These are phyloP conservation scores for Cenchrus fungigraminus DNA, from an alignment of 176 grass and related monocot genomes.

Conservation along the genomic window DNA sequence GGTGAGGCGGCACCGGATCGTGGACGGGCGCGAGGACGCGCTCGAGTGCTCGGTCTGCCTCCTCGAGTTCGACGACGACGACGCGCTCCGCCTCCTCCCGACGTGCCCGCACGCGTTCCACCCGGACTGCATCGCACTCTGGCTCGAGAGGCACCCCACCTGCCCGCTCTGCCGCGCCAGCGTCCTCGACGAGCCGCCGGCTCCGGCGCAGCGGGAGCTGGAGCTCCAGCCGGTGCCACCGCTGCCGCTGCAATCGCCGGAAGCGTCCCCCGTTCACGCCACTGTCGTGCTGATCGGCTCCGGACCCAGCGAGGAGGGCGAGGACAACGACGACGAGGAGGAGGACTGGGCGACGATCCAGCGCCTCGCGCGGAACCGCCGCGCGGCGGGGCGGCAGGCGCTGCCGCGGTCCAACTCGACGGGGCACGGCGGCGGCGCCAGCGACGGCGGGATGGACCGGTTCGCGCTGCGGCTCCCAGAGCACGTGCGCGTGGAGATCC, in stretches of 20 bases:
- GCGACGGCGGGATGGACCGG: slow-evolving; percentile 25
- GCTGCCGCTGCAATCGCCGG: not conserved
- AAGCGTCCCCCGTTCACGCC: not conserved
- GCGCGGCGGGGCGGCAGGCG: slow-evolving; percentile 23
- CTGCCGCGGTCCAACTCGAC: slow-evolving; percentile 49
- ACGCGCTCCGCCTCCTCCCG: slow-evolving; percentile 59
- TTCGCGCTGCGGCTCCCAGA: slow-evolving; percentile 59
- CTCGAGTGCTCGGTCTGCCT: slow-evolving; percentile 73
- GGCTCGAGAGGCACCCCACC: slow-evolving; percentile 55
- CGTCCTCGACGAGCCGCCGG: slow-evolving; percentile 36
- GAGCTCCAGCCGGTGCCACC: not conserved
- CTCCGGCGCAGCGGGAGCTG: not conserved
- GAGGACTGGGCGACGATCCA: slow-evolving; percentile 20
- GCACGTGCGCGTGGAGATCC: slow-evolving; percentile 56
- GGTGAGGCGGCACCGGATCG: slow-evolving; percentile 40
- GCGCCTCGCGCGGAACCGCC: slow-evolving; percentile 32
- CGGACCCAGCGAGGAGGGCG: not conserved
- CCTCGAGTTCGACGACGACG: slow-evolving; percentile 54
- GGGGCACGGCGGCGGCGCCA: slow-evolving; percentile 22
- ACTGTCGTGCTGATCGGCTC: slow-evolving; percentile 22
- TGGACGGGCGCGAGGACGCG: slow-evolving; percentile 13
- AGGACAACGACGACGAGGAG: not conserved
- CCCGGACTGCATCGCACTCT: slow-evolving; percentile 60
- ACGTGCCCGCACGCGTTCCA: slow-evolving; percentile 71
- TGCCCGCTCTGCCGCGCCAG: slow-evolving; percentile 59